phyloP scores from a whole-genome alignment of 139 green algal species.

The Auxenochlorella pyrenoidosa region DNA sequence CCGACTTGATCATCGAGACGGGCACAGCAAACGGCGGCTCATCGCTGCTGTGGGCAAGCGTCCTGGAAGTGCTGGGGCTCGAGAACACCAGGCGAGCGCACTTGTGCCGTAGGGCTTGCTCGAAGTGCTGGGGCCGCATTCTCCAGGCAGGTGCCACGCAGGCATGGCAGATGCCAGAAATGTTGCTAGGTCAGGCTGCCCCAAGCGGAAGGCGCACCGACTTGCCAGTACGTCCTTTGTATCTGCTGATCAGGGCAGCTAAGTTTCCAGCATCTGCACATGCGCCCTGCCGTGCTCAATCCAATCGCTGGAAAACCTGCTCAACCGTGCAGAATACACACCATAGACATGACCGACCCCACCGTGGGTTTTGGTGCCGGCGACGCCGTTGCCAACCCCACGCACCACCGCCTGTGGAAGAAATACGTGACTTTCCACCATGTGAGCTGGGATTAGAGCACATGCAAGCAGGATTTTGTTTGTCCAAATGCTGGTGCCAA shows the following conservation, averaged over 20 bases:
- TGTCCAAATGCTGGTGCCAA: no score
- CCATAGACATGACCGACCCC: slow-evolving; percentile 33
- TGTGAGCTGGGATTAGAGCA: not conserved
- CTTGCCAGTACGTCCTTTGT: no score
- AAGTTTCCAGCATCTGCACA: no score
- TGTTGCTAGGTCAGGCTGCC: no score
- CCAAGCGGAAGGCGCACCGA: no score
- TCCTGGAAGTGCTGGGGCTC: slow-evolving; percentile 45
- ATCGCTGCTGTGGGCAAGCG: slow-evolving; percentile 53
- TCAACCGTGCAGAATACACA: slow-evolving; percentile 26
- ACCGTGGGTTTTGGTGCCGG: not conserved
- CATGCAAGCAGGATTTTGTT: not conserved
- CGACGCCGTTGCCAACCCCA: slow-evolving; percentile 20
- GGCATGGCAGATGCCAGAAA: no score
- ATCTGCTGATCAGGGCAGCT: no score
- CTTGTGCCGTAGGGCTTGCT: no score
- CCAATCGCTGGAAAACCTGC: no score
- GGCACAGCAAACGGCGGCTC: slow-evolving; percentile 61
- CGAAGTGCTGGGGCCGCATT: no score
- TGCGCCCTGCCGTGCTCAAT: no score
- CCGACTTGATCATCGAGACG: slow-evolving; percentile 58
- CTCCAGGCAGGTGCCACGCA: no score
- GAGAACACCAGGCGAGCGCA: not conserved
- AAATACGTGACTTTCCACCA: slow-evolving; percentile 55
- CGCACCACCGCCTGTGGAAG: slow-evolving; percentile 48